A percentile compares a stretch with the other conserved stretches of the same genome.
phyloP scores from a whole-genome alignment of 768 basidiomycete species.

The Kwoniella shandongensis region DNA sequence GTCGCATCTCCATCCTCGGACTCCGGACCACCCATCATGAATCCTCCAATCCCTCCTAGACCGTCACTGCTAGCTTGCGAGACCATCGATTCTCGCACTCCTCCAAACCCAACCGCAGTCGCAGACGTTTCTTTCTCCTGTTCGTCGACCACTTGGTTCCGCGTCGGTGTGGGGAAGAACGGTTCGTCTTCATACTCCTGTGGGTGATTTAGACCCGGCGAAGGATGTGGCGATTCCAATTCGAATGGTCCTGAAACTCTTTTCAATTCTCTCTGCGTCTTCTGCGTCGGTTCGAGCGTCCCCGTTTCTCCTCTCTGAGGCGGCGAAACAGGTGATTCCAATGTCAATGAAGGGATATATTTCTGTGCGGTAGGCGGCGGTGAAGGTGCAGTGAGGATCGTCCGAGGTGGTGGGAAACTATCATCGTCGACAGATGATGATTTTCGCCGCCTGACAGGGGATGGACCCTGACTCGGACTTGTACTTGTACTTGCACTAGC shows the following conservation, averaged over 20 bases:
- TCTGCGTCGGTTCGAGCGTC: background rate
- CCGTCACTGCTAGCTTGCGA: slow-evolving; percentile 37
- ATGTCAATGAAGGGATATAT: too few species aligned
- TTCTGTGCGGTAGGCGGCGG: too few species aligned
- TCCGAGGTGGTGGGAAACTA: too few species aligned
- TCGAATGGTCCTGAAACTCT: slow-evolving; percentile 44
- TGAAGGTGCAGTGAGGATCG: slow-evolving; percentile 37
- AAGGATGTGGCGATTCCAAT: slow-evolving; percentile 37
- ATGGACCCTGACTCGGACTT: too few species aligned
- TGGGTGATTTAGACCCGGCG: slow-evolving; percentile 25
- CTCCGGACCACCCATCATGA: slow-evolving; percentile 40
- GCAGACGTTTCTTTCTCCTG: background rate
- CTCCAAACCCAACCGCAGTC: background rate
- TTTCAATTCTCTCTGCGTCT: slow-evolving; percentile 3
- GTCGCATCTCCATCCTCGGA: slow-evolving; percentile 12
- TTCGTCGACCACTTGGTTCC: background rate
- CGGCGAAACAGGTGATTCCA: too few species aligned
- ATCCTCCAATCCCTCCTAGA: slow-evolving; percentile 46
- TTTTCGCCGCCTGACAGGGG: too few species aligned
- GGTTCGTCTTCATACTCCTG: slow-evolving; percentile 5
- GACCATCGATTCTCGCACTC: slow-evolving; percentile 24
- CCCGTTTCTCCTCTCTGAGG: too few species aligned
- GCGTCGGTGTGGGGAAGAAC: slow-evolving; percentile 17
- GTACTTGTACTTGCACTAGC: slow-evolving; percentile 10
- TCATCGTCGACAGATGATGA: too few species aligned